Conservation (phyloP, 768 basidiomycete genomes). For the Fistulinella prunicolor region DNA sequence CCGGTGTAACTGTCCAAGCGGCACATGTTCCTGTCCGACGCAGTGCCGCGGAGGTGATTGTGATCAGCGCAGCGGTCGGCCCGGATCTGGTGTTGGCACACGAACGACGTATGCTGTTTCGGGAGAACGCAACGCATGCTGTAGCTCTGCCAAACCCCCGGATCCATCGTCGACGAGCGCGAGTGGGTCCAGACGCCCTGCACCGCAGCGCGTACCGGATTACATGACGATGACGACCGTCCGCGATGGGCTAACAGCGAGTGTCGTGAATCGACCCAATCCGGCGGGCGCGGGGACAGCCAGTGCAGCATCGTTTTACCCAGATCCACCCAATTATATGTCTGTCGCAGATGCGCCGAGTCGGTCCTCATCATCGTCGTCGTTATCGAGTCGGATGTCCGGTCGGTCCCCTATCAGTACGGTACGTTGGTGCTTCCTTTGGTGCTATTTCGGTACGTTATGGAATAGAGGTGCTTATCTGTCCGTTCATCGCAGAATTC, state of each 20-base stretch:
- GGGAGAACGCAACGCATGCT: conserved; percentile 33
- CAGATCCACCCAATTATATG: conserved; percentile 23
- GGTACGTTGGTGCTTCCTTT: conserved; percentile 15
- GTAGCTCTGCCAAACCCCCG: conserved; percentile 7
- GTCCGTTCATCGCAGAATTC: conserved; percentile 16
- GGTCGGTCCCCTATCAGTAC: conserved; percentile 29
- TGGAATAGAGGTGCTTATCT: conserved; percentile 6
- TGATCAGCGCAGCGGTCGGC: conserved; percentile 19
- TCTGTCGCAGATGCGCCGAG: conserved; percentile 25
- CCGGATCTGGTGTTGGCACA: conserved; percentile 9
- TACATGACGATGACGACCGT: conserved; percentile 34
- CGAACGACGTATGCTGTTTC: conserved; percentile 31
- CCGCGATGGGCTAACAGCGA: conserved; percentile 28
- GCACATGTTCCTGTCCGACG: conserved; percentile 33
- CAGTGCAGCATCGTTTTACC: conserved; percentile 17
- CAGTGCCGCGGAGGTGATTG: conserved; percentile 33
- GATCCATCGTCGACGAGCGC: conserved; percentile 11
- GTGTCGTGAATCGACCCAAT: conserved; percentile 16
- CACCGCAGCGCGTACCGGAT: conserved; percentile 28
- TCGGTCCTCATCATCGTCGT: conserved; percentile 33
- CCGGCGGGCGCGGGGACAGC: conserved; percentile 13
- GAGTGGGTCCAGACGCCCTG: conserved; percentile 11
- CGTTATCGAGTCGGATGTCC: conserved; percentile 32
- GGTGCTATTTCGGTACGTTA: not conserved
- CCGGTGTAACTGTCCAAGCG: conserved; percentile 33